Evolutionary conservation across 331 rosid genomes (phyloP).

Genomic region (Rosa hybrid): DNA sequence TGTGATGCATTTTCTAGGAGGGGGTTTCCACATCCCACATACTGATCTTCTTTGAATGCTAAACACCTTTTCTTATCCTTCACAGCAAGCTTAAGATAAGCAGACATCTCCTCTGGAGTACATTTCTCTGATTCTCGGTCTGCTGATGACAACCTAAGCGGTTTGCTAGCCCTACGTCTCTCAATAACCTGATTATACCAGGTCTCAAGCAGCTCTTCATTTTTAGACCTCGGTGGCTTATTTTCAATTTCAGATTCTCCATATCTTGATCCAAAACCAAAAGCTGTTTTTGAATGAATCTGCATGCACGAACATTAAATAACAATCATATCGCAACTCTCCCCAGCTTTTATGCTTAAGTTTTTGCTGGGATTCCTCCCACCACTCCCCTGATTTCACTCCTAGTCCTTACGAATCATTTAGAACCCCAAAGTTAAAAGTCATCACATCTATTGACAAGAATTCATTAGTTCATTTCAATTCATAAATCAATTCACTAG

Average conservation of each 20-base stretch:
- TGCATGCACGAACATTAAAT: constrained; percentile 33
- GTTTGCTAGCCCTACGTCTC: constrained; percentile 51
- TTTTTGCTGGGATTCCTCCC: not conserved
- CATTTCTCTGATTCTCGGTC: constrained; percentile 66
- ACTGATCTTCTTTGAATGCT: constrained; percentile 63
- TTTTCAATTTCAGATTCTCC: constrained; percentile 62
- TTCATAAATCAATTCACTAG: no score
- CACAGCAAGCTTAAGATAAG: constrained; percentile 44
- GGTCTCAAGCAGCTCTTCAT: constrained; percentile 68
- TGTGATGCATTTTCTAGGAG: constrained; percentile 41
- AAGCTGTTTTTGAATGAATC: constrained; percentile 59
- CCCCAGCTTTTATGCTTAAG: not conserved
- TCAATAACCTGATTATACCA: constrained; percentile 84
- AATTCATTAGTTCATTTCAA: not conserved
- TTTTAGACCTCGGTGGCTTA: constrained; percentile 50
- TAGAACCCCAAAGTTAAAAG: not conserved
- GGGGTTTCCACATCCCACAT: constrained; percentile 43
- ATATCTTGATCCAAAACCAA: constrained; percentile 54
- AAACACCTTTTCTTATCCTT: constrained; percentile 66
- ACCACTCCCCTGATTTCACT: not conserved
- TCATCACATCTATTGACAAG: not conserved
- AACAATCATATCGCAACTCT: not conserved
- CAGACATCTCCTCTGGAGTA: constrained; percentile 69
- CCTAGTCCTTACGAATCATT: not conserved
- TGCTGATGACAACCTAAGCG: constrained; percentile 47